Percentiles rank a stretch among this genome's conserved stretches.
These are phyloP conservation scores for Malassezia psittaci DNA, from an alignment of 1,284 basidiomycete genomes.

Conservation along the genomic window DNA sequence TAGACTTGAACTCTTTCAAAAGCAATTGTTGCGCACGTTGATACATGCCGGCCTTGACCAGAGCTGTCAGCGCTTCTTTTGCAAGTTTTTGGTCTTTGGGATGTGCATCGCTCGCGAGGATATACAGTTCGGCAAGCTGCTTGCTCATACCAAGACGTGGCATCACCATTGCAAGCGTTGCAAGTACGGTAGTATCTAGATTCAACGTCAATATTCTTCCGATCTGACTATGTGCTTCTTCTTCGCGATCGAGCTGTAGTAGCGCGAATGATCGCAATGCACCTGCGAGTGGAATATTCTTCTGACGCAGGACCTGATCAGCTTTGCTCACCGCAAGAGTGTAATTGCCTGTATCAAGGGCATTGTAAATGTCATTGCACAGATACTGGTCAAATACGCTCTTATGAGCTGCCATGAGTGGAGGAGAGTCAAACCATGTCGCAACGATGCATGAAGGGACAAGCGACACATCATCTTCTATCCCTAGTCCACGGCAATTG, in stretches of 20 bases:
- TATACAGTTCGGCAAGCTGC: slow-evolving; percentile 14
- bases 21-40: slow-evolving; percentile 11
- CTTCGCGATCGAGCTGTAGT: background rate
- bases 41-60: slow-evolving; percentile 8
- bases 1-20: slow-evolving; percentile 1
- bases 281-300: slow-evolving; percentile 6
- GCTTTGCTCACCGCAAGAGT: slow-evolving; percentile 7
- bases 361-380: slow-evolving; percentile 13
- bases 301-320: slow-evolving; percentile 2
- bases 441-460: background rate
- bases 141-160: slow-evolving; percentile 1
- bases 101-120: slow-evolving; percentile 8
- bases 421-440: background rate
- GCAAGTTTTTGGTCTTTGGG: slow-evolving; percentile 11
- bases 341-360: slow-evolving; percentile 7
- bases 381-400: slow-evolving; percentile 16
- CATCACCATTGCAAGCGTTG: slow-evolving; percentile 5
- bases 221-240: background rate
- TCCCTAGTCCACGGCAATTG: slow-evolving; percentile 1
- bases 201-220: background rate
- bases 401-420: background rate
- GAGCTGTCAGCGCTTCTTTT: background rate
- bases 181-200: slow-evolving; percentile 6
- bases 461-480: slow-evolving; percentile 1
- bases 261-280: slow-evolving; percentile 11